Evolutionary conservation across 805 yeast genomes (phyloP), one percentile per base, ranked within the genome.

Genomic region (Candida silvatica): DNA sequence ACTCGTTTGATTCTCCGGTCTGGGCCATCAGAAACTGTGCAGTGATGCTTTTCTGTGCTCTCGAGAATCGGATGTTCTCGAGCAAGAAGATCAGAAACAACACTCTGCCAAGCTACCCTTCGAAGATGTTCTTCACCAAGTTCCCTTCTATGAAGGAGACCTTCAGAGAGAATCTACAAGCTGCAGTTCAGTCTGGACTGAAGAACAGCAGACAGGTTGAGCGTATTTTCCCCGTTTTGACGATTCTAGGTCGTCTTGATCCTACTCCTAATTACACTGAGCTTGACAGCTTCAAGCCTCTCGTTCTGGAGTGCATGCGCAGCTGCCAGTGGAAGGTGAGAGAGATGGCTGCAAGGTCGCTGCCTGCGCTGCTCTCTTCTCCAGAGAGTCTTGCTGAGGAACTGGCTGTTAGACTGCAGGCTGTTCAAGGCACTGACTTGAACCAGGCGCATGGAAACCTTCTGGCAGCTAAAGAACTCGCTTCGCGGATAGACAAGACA

Each of bases 1-100:
- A 58, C 2, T 68, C 77, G 24, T 85, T 90, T 56, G 66, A 72
- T 1, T 74, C 83, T 2, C 61, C 67, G 2, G 64, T 76, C 17
- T 90, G 97, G 97, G 77, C 95, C 0, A 69, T 90, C 19, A 68
- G 95, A 50, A 90, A 90, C 52, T 85, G 97, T 55, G 86, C 95
- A 0, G 81, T 88, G 15, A 92, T 90, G 97, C 64, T 90, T 27
- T 90, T 87, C 53, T 79, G 94, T 1, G 77, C 95, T 1, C 57
- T 90, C 28, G 92, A 85, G 48, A 80, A 79, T 39, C 67, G 90
- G 40, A 50, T 92, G 4, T 88, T 90, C 57, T 94, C 94, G 2
- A 71, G 67, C 11, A 66, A 65, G 30, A 62, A 64, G 36, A 36
- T 42, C 3, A 60, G 59, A 8, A 69, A 52, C 12, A 43, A 44